Base-by-base conservation (phyloP, 768 basidiomycete species). In the Leccinellum luteum region DNA sequence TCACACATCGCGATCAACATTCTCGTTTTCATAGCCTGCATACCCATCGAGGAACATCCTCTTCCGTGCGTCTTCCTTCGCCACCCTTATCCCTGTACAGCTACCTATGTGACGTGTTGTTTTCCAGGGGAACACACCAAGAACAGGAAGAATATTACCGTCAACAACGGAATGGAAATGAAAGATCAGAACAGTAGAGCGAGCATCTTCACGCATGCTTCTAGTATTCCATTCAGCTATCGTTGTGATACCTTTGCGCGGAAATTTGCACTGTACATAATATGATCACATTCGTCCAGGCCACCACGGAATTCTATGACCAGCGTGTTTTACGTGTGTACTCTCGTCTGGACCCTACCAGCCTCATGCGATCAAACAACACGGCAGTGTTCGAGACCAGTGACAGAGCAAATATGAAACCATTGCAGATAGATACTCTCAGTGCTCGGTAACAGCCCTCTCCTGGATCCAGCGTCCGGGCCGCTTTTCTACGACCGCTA, bases 391-490 rank as follows among this genome's bases (percentile, higher is more conserved):
- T 45, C 6, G 35, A 57, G 45, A 55, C n/a, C 32, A 23, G 10
- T 30, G 28, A 38, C 48, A 47, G 35, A 52, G 38, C 45, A 43
- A 23, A 34, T 14, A 58, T 55, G 47, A 34, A 61, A 25, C 7
- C 45, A 25, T 52, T 47, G 45, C n/a, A n/a, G n/a, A n/a, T 10
- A 45, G 55, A 56, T 14, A 43, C 45, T 15, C 23, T 63, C 48
- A 67, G 55, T 43, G 59, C 43, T 64, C 64, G 17, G 63, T 32
- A 34, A 64, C 54, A 48, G 38, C 45, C 60, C 74, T 87, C 73
- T 93, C 91, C 73, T 91, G 87, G 68, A 93, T 92, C 91, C 91
- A 93, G 61, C 88, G 79, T 64, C 83, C 79, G 13, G 87, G 86
- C 52, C 81, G 76, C 74, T 84, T 90, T 62, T 86, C 81, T 21